These are phyloP conservation scores for Tephrocybe rancida DNA, from an alignment of 768 basidiomycete genomes.

Conservation along the genomic window DNA sequence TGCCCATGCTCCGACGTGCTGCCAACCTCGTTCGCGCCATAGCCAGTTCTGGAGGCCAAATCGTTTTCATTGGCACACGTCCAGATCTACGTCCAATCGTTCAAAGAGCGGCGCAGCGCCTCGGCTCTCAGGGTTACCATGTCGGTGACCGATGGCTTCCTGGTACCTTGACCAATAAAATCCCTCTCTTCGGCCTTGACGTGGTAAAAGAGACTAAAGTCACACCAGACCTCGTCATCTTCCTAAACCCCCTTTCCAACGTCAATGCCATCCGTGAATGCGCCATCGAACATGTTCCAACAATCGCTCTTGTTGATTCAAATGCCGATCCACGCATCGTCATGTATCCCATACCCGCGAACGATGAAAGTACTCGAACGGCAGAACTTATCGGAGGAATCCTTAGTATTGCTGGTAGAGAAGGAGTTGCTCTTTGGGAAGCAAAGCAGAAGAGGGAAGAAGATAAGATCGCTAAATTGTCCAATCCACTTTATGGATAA, in stretches of 20 bases:
- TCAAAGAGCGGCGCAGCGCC: conserved; percentile 74
- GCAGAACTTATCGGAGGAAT: conserved; percentile 91
- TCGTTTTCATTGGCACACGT: conserved; percentile 91
- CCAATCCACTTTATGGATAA: conserved; percentile 12
- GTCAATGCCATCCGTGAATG: conserved; percentile 90
- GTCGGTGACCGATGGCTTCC: conserved; percentile 92
- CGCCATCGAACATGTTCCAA: conserved; percentile 86
- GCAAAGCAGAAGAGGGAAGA: conserved; percentile 30
- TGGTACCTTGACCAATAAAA: conserved; percentile 90
- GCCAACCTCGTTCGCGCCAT: conserved; percentile 85
- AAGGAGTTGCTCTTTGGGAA: conserved; percentile 60
- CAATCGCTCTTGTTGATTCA: conserved; percentile 92
- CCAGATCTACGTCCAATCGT: conserved; percentile 76
- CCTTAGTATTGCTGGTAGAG: conserved; percentile 83
- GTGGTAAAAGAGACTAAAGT: conserved; percentile 54
- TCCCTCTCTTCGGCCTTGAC: conserved; percentile 68
- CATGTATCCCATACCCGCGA: conserved; percentile 98
- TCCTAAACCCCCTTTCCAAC: conserved; percentile 89
- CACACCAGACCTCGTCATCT: conserved; percentile 84
- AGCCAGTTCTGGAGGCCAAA: conserved; percentile 76
- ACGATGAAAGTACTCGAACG: conserved; percentile 90
- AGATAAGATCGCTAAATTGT: conserved; percentile 23
- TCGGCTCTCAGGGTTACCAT: conserved; percentile 82
- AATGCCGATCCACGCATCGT: conserved; percentile 95
- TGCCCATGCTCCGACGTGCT: conserved; percentile 89